Evolutionary conservation across 75 land plant genomes (phyloP).

Genomic region (Selaginella tamariscina): DNA sequence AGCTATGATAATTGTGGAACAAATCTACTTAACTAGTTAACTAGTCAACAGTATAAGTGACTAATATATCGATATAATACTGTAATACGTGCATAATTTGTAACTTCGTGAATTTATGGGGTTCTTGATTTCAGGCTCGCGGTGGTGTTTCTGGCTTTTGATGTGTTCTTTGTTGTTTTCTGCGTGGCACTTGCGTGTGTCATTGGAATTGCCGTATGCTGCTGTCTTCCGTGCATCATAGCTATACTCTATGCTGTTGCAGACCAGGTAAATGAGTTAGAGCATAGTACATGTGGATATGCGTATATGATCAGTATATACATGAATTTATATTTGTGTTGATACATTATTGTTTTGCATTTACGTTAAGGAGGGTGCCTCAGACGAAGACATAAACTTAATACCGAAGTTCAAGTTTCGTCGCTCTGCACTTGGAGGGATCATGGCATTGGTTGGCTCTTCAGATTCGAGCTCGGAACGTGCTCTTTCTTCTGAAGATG

Average conservation of each 20-base stretch:
- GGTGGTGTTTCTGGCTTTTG: conserved; percentile 1
- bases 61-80: too few species aligned
- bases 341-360: too few species aligned
- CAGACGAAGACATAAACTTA: conserved; percentile 50
- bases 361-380: conserved; percentile 53
- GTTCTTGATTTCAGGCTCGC: conserved; percentile 3
- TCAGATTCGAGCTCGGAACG: conserved; percentile 39
- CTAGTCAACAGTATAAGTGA: too few species aligned
- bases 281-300: too few species aligned
- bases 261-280: too few species aligned
- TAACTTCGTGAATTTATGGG: background rate
- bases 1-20: conserved; percentile 4
- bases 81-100: too few species aligned
- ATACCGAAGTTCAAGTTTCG: conserved; percentile 47
- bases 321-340: too few species aligned
- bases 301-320: too few species aligned
- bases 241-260: conserved; percentile 11
- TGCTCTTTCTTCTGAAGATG: conserved; percentile 51
- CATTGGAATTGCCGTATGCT: conserved; percentile 11
- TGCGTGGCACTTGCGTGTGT: conserved; percentile 9
- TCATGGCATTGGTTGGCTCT: conserved; percentile 39
- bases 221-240: conserved; percentile 9
- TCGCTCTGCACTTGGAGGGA: conserved; percentile 28
- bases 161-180: conserved; percentile 12
- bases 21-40: too few species aligned